These are phyloP conservation scores for Hypoxylon intermedium DNA, from an alignment of 495 filamentous ascomycete genomes.

Conservation along the genomic window DNA sequence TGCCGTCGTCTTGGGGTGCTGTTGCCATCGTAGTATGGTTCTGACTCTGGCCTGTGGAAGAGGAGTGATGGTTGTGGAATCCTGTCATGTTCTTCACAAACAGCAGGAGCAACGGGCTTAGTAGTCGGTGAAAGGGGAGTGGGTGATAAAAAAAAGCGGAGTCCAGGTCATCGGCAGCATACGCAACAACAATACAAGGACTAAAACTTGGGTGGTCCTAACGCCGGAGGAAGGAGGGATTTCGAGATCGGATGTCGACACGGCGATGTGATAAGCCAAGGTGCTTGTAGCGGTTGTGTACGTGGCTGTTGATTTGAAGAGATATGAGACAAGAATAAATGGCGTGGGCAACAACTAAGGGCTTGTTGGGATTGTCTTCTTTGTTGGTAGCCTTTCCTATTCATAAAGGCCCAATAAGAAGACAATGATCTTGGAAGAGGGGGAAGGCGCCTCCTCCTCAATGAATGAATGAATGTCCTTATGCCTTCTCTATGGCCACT, in stretches of 20 bases:
- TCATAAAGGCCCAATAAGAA: constrained; percentile 29
- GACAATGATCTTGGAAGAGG: constrained; percentile 45
- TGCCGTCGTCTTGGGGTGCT: constrained; percentile 14
- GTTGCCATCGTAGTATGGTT: constrained; percentile 25
- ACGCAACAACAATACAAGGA: constrained; percentile 26
- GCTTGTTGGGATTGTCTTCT: constrained; percentile 50
- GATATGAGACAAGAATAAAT: constrained; percentile 40
- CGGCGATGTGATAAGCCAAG: constrained; percentile 26
- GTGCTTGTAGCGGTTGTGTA: constrained; percentile 12
- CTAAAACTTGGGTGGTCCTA: constrained; percentile 16
- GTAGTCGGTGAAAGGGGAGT: constrained; percentile 28
- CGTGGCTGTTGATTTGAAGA: constrained; percentile 33
- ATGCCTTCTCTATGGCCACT: constrained; percentile 17
- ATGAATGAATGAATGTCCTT: too few species aligned
- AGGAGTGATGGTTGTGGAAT: constrained; percentile 14
- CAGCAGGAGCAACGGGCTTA: constrained; percentile 6
- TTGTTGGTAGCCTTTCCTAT: constrained; percentile 45
- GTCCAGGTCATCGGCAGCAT: constrained; percentile 27
- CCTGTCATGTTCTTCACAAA: constrained; percentile 38
- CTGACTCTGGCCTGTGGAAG: constrained; percentile 16
- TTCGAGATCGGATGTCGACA: constrained; percentile 1
- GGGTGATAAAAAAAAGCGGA: constrained; percentile 31
- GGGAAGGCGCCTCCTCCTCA: constrained; percentile 14
- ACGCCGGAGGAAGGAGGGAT: constrained; percentile 6
- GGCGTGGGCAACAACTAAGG: constrained; percentile 37